phyloP scores from a whole-genome alignment of 441 rosid species.

The Omphalea diandra region DNA sequence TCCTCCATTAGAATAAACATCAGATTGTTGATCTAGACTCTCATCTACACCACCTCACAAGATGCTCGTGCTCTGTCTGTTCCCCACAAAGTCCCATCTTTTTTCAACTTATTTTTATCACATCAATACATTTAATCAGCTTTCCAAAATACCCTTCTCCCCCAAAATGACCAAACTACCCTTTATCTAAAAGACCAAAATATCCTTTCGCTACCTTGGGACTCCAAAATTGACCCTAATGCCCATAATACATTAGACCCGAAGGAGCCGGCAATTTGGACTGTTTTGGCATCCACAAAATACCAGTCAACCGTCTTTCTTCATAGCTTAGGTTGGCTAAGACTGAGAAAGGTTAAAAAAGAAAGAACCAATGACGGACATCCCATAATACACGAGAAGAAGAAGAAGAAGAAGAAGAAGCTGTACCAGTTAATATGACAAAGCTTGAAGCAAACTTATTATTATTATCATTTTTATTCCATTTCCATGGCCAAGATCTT shows the following conservation, averaged over 20 bases:
- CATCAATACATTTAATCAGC: not conserved
- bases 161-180: slow-evolving; percentile 16
- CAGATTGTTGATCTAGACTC: slow-evolving; percentile 1
- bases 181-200: not conserved
- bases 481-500: slow-evolving; percentile 41
- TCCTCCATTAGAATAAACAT: not conserved
- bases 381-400: not conserved
- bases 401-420: not conserved
- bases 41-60: slow-evolving; percentile 33
- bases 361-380: not conserved
- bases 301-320: slow-evolving; percentile 55
- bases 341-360: too few species aligned
- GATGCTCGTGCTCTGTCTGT: slow-evolving; percentile 42
- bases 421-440: slow-evolving; percentile 20
- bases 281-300: slow-evolving; percentile 19
- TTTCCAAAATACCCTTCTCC: slow-evolving; percentile 7
- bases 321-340: slow-evolving; percentile 18
- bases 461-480: not conserved
- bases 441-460: slow-evolving; percentile 12
- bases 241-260: slow-evolving; percentile 26
- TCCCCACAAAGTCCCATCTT: slow-evolving; percentile 19
- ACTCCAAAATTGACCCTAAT: slow-evolving; percentile 25
- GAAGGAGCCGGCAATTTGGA: slow-evolving; percentile 43
- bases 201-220: not conserved
- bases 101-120: slow-evolving; percentile 4